These are phyloP conservation scores for Didymella pinodella DNA, from an alignment of 2,329 filamentous ascomycete genomes.

Conservation along the genomic window DNA sequence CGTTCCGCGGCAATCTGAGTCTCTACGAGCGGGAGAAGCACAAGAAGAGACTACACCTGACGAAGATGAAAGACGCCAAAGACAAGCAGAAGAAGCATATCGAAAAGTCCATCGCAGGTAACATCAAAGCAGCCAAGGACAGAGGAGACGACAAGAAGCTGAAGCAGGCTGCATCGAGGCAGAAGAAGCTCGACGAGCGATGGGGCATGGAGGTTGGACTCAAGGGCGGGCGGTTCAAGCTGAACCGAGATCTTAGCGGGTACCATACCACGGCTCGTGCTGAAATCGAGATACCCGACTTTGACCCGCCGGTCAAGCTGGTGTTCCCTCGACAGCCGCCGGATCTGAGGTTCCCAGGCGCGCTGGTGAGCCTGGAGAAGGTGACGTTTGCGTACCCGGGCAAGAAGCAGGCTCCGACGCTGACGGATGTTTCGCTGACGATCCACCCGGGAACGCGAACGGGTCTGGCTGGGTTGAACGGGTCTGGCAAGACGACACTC, in stretches of 20 bases:
- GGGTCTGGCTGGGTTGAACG: slow-evolving; percentile 80
- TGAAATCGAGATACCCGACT: slow-evolving; percentile 74
- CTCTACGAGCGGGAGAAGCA: slow-evolving; percentile 74
- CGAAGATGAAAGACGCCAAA: slow-evolving; percentile 81
- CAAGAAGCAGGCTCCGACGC: slow-evolving; percentile 53
- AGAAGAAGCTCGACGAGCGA: slow-evolving; percentile 84
- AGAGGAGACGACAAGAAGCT: slow-evolving; percentile 86
- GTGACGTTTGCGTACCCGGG: slow-evolving; percentile 70
- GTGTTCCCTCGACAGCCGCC: slow-evolving; percentile 67
- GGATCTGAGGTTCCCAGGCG: slow-evolving; percentile 77
- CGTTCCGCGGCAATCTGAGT: slow-evolving; percentile 77
- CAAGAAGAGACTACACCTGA: slow-evolving; percentile 72
- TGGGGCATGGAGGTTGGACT: slow-evolving; percentile 78
- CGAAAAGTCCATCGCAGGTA: slow-evolving; percentile 77
- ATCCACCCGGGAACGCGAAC: slow-evolving; percentile 77
- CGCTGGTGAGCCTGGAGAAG: slow-evolving; percentile 75
- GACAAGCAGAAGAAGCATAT: slow-evolving; percentile 83
- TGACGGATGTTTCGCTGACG: slow-evolving; percentile 72
- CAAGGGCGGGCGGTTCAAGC: slow-evolving; percentile 78
- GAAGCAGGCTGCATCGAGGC: slow-evolving; percentile 81
- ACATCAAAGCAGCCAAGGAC: slow-evolving; percentile 76
- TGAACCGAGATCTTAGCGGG: slow-evolving; percentile 74
- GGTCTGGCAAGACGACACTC: slow-evolving; percentile 81
- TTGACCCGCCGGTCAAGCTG: slow-evolving; percentile 65
- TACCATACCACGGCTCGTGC: slow-evolving; percentile 60